These are phyloP conservation scores for Fusarium caatingaense DNA, from an alignment of 2,329 filamentous ascomycete species.

Conservation along the genomic window DNA sequence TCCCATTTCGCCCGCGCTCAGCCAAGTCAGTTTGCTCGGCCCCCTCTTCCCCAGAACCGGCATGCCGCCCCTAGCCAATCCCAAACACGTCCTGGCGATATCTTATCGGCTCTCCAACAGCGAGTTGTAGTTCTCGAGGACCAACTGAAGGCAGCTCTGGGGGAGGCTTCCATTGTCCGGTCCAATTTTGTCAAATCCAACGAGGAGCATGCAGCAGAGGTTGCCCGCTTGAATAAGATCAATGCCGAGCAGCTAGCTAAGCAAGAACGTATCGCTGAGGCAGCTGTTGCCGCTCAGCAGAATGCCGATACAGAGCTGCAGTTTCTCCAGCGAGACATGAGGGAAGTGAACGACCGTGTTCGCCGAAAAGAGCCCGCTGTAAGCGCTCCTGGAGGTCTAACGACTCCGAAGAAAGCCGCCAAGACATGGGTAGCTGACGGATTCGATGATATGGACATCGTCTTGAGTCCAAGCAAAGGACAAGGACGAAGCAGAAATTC, in stretches of 20 bases:
- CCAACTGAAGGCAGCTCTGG: conserved; percentile 71
- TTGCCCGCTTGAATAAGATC: conserved; percentile 70
- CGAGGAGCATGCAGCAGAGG: conserved; percentile 71
- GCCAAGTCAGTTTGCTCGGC: conserved; percentile 58
- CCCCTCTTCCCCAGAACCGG: conserved; percentile 46
- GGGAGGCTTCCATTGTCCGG: conserved; percentile 81
- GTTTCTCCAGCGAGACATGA: conserved; percentile 78
- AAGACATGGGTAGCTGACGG: conserved; percentile 76
- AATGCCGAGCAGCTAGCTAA: conserved; percentile 73
- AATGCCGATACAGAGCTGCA: conserved; percentile 75
- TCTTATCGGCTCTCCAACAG: conserved; percentile 62
- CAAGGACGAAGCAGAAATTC: conserved; percentile 55
- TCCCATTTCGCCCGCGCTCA: conserved; percentile 48
- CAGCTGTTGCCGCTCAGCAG: conserved; percentile 72
- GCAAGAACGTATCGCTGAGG: conserved; percentile 72
- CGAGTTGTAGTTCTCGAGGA: conserved; percentile 64
- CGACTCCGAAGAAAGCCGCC: conserved; percentile 70
- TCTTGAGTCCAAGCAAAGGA: conserved; percentile 64
- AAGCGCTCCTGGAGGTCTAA: conserved; percentile 43
- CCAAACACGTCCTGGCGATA: conserved; percentile 49
- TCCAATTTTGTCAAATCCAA: conserved; percentile 72
- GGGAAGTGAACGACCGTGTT: conserved; percentile 65
- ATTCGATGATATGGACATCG: conserved; percentile 76
- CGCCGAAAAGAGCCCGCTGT: conserved; percentile 58
- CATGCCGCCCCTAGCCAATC: conserved; percentile 41